Base-by-base conservation (phyloP, 768 basidiomycete genomes). In the Lactarius quietus region DNA sequence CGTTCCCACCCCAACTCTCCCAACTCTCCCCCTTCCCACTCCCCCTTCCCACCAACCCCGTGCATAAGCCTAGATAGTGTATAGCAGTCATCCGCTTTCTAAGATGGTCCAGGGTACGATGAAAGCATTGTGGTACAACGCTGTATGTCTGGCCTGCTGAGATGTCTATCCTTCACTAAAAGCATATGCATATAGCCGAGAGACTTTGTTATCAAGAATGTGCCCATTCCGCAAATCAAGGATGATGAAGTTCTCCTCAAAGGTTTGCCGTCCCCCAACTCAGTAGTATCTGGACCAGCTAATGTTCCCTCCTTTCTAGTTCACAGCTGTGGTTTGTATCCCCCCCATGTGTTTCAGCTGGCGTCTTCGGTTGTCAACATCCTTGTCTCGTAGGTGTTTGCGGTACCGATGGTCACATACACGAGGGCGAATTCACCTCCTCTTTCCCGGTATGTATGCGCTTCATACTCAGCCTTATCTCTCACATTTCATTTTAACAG, bases 231-330 rank as follows among this genome's bases (percentile, higher is more conserved):
- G 8, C 65, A 82, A 64, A 78, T 84, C 65, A 81, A 81, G 38
- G 86, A 88, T 67, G 83, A 89, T 60, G 90, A 92, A 31, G 83
- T 92, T 57, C 81, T 92, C 59, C 78, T 92, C 69, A 90, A 92
- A 81, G 88, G 88, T 85, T 57, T 10, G 8, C 51, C 29, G 12
- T 15, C 6, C 3, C n/a, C 33, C 12, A 9, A 35, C 18, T 61
- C n/a, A 10, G 7, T 26, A 1, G 35, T 26, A 9, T 33, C 20
- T 15, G 20, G 12, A 39, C 29, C 12, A 6, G 23, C 36, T 57
- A n/a, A 52, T 18, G 9, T 23, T 15, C 12, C 8, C 12, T 31
- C 12, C 33, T 63, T n/a, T 64, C 36, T 57, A 70, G 72, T 75
- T 57, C 38, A 69, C 20, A 70, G 59, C 41, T 76, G 75, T 67